Conservation (phyloP, 2,329 filamentous ascomycete species). For the Xylaria multiplex region DNA sequence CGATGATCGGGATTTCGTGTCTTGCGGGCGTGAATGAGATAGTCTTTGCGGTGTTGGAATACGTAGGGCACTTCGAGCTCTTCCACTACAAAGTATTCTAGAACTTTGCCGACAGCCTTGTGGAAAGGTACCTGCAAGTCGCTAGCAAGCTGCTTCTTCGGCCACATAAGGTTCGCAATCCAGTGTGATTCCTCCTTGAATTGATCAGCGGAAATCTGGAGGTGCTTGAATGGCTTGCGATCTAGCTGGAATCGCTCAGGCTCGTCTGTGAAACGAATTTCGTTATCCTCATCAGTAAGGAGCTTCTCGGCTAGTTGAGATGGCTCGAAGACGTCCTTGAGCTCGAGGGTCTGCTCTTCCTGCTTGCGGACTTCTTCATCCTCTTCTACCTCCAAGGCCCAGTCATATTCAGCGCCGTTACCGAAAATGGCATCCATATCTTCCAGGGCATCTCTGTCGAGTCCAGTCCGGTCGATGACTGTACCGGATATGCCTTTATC, state of each 20-base stretch:
- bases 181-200: constrained; percentile 90
- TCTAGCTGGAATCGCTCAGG: constrained; percentile 95
- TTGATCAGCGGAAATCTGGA: constrained; percentile 83
- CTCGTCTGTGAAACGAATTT: constrained; percentile 87
- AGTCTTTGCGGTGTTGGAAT: constrained; percentile 97
- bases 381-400: constrained; percentile 89
- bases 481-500: constrained; percentile 74
- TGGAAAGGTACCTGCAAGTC: constrained; percentile 85
- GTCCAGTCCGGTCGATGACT: constrained; percentile 80
- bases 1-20: constrained; percentile 67
- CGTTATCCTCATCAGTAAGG: constrained; percentile 93
- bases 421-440: constrained; percentile 98
- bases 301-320: constrained; percentile 94
- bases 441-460: constrained; percentile 92
- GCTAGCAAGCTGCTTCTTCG: constrained; percentile 79
- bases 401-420: constrained; percentile 94
- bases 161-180: constrained; percentile 91
- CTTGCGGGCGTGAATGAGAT: constrained; percentile 89
- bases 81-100: constrained; percentile 94
- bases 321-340: constrained; percentile 98
- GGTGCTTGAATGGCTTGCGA: constrained; percentile 84
- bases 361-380: constrained; percentile 81
- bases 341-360: constrained; percentile 85
- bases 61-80: constrained; percentile 97
- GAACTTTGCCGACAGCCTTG: constrained; percentile 87